Conservation (phyloP, 139 green algal species). For the Volvox reticuliferus region DNA sequence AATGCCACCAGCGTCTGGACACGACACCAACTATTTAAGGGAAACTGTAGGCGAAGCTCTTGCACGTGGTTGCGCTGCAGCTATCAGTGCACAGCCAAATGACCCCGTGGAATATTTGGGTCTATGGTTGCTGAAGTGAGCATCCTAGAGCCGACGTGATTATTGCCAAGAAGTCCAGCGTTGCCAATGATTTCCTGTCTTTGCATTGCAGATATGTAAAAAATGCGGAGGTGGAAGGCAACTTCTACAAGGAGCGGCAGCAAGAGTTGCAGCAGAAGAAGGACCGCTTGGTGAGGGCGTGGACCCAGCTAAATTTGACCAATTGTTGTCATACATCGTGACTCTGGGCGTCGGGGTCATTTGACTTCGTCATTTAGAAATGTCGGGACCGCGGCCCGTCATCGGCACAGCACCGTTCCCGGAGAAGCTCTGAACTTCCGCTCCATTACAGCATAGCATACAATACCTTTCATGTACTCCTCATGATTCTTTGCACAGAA, state of each 20-base stretch:
- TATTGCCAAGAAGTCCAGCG: not conserved
- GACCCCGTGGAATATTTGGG: conserved; percentile 68
- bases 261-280: conserved; percentile 51
- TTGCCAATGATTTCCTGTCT: not conserved
- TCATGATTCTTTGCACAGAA: too few species aligned
- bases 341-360: too few species aligned
- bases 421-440: too few species aligned
- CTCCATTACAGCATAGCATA: too few species aligned
- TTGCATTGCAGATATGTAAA: conserved; percentile 59
- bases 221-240: conserved; percentile 60
- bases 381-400: too few species aligned
- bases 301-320: too few species aligned
- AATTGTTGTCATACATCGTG: too few species aligned
- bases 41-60: conserved; percentile 63
- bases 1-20: conserved; percentile 5
- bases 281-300: conserved; percentile 44
- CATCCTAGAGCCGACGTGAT: not conserved
- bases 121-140: conserved; percentile 60
- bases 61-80: conserved; percentile 53
- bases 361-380: too few species aligned
- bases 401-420: too few species aligned
- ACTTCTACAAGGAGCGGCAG: conserved; percentile 56
- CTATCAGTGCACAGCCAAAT: conserved; percentile 54
- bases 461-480: too few species aligned
- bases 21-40: conserved; percentile 59